Evolutionary conservation across 352 stramenopile species (phyloP).

Genomic region (Globisporangium cederbergense): DNA sequence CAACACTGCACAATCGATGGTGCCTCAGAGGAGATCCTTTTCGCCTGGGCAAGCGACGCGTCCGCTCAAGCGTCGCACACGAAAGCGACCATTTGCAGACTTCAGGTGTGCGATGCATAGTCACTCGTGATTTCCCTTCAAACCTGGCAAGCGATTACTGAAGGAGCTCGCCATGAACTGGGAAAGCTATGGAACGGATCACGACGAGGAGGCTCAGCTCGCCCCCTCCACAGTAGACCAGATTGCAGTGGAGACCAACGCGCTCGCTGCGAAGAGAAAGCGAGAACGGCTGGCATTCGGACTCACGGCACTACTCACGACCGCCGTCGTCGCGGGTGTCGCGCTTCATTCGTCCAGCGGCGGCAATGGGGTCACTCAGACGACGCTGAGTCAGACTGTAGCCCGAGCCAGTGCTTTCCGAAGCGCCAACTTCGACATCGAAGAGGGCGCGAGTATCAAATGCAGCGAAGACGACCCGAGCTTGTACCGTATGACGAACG

Average conservation of each 20-base stretch:
- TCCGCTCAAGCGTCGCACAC: neutral
- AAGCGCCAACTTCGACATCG: constrained; percentile 10
- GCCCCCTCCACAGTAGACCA: constrained; percentile 9
- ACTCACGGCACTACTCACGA: constrained; percentile 16
- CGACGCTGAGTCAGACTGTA: constrained; percentile 4
- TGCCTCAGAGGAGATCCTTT: neutral
- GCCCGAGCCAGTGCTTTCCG: constrained; percentile 9
- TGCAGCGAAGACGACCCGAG: constrained; percentile 12
- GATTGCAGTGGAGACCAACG: constrained; percentile 9
- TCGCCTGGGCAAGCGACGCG: neutral
- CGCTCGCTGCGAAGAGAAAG: constrained; percentile 8
- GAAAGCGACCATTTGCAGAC: neutral
- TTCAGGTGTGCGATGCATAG: neutral
- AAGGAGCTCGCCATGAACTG: constrained; percentile 14
- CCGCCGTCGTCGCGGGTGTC: constrained; percentile 13
- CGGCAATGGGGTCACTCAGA: neutral
- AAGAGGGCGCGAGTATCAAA: constrained; percentile 12
- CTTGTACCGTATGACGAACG: constrained; percentile 11
- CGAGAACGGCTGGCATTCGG: constrained; percentile 14
- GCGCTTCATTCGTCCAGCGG: constrained; percentile 8
- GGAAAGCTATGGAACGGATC: constrained; percentile 20
- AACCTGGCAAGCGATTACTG: constrained; percentile 1
- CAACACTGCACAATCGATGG: neutral
- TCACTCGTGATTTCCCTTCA: constrained; percentile 4
- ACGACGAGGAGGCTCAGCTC: constrained; percentile 5